Evolutionary conservation across 2,329 filamentous ascomycete genomes (phyloP).

Genomic region (Colletotrichum paranaense): DNA sequence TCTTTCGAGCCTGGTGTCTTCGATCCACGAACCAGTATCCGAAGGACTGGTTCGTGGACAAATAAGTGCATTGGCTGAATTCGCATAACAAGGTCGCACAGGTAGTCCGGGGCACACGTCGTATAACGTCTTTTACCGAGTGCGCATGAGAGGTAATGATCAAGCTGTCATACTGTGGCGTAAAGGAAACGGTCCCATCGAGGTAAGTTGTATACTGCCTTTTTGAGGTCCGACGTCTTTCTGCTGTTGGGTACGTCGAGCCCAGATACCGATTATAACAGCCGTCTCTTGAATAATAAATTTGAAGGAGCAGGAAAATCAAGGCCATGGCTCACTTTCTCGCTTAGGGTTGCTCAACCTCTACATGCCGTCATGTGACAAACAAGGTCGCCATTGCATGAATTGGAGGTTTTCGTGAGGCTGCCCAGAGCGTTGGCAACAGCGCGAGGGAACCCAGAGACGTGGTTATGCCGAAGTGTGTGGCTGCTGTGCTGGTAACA

Average conservation of each 20-base stretch:
- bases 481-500: slow-evolving; percentile 20
- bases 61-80: slow-evolving; percentile 4
- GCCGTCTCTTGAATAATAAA: background rate
- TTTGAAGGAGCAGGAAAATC: background rate
- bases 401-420: background rate
- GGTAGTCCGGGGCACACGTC: background rate
- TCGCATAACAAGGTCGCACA: slow-evolving; percentile 8
- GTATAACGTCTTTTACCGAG: slow-evolving; percentile 31
- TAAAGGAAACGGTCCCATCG: background rate
- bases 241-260: background rate
- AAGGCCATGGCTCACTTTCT: background rate
- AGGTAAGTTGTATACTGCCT: background rate
- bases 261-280: background rate
- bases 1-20: slow-evolving; percentile 27
- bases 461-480: slow-evolving; percentile 23
- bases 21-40: slow-evolving; percentile 25
- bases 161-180: background rate
- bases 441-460: background rate
- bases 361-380: background rate
- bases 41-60: slow-evolving; percentile 18
- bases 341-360: background rate
- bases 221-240: background rate
- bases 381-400: background rate
- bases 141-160: background rate
- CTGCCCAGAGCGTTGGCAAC: background rate